Evolutionary conservation across 1,139 yeast species (phyloP).

Genomic region (Geotrichum carabidarum): DNA sequence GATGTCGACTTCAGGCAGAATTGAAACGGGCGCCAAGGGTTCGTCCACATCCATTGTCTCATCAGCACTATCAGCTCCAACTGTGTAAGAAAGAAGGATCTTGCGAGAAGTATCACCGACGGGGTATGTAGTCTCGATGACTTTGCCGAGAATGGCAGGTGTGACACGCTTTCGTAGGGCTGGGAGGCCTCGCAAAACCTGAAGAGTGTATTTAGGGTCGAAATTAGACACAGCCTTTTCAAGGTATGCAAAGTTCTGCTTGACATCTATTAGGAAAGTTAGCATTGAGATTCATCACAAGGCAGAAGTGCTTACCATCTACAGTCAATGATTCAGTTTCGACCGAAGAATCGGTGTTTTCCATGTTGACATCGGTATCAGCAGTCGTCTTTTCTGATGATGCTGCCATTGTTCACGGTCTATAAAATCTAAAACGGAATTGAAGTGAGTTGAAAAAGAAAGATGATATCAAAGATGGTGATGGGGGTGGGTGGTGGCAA

Average conservation of each 20-base stretch:
- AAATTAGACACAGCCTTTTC: slow-evolving; percentile 68
- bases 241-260: slow-evolving; percentile 51
- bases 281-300: slow-evolving; percentile 35
- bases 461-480: background rate
- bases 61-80: slow-evolving; percentile 17
- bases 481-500: slow-evolving; percentile 1
- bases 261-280: slow-evolving; percentile 46
- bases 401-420: slow-evolving; percentile 5
- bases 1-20: slow-evolving; percentile 74
- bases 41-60: slow-evolving; percentile 30
- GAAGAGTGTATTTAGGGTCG: slow-evolving; percentile 83
- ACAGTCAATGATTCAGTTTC: slow-evolving; percentile 19
- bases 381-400: slow-evolving; percentile 8
- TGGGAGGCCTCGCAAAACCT: slow-evolving; percentile 79
- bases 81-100: slow-evolving; percentile 42
- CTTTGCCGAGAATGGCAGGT: slow-evolving; percentile 48
- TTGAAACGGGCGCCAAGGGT: slow-evolving; percentile 31
- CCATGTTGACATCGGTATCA: slow-evolving; percentile 15
- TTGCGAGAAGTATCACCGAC: slow-evolving; percentile 42
- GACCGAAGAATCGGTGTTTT: slow-evolving; percentile 7
- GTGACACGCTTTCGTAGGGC: slow-evolving; percentile 62
- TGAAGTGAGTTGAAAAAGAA: slow-evolving; percentile 1
- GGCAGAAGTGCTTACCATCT: slow-evolving; percentile 20
- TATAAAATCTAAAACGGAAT: background rate
- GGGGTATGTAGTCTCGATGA: slow-evolving; percentile 55